Conservation (phyloP, 768 basidiomycete species). For the Terana coerulea region DNA sequence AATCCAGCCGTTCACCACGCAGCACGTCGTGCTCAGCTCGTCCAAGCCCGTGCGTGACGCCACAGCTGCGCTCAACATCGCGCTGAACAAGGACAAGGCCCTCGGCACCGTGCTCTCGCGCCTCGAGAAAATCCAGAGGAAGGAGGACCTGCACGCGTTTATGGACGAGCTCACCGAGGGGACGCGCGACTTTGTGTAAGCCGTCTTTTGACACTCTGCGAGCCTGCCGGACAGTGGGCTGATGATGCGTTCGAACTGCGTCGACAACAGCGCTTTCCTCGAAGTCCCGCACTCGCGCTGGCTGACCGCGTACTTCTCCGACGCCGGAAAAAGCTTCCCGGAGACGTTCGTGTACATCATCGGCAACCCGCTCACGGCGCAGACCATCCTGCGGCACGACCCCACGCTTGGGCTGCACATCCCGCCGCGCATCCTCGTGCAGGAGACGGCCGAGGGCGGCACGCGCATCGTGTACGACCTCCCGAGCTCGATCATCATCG, state of each 20-base stretch:
- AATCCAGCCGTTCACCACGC: background rate
- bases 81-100: background rate
- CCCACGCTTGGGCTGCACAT: constrained; percentile 38
- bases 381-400: constrained; percentile 40
- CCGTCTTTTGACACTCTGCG: too few species aligned
- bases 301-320: too few species aligned
- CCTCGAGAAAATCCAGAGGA: too few species aligned
- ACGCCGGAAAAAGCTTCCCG: background rate
- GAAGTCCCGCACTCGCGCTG: too few species aligned
- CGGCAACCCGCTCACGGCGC: constrained; percentile 50
- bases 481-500: too few species aligned
- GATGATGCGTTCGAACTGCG: too few species aligned
- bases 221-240: too few species aligned
- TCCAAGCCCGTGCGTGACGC: background rate
- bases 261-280: too few species aligned
- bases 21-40: constrained; percentile 5
- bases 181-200: too few species aligned
- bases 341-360: constrained; percentile 39
- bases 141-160: too few species aligned
- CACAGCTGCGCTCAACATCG: background rate
- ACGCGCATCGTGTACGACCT: constrained; percentile 44
- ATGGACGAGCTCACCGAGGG: too few species aligned
- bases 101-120: too few species aligned
- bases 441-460: constrained; percentile 37
- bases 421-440: constrained; percentile 42